Base-by-base conservation (phyloP, 148 eudicot genomes). In the Rhododendron henanense region DNA sequence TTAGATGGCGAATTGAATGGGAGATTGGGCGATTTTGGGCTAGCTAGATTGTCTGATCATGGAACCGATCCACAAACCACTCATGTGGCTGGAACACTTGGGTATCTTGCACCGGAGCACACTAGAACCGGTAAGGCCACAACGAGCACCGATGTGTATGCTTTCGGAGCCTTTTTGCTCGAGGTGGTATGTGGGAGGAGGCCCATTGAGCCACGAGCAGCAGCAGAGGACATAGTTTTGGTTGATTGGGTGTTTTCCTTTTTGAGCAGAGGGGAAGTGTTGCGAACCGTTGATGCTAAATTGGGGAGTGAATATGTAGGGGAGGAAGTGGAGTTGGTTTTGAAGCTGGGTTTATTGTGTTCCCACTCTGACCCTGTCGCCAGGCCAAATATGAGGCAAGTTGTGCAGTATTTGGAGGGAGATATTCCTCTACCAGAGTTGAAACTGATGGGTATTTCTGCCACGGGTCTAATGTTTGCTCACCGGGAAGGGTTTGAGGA, bases 261-360 rank as follows among this genome's bases (percentile, higher is more conserved):
- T 1, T 85, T 75, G 86, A 78, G n/a, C 33, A n/a, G 21, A 78
- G 82, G 82, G 2, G 75, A 85, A 0, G 28, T 85, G 78, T 11
- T 77, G 16, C 25, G 23, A 6, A 73, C 74, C 1, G 41, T 78
- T 77, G 86, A 85, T 85, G 39, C 37, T 0, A 85, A 85, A 2
- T 57, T 85, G 82, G 81, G 53, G 57, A 13, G 10, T 5, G 45
- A 85, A 1, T 85, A 55, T 85, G 82, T 77, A 16, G 73, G 7
- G 13, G 82, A 59, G n/a, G 55, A 85, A 85, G 86, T 59, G 51
- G 86, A 85, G 74, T 78, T 92, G 76, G 90, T 78, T 0, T 75
- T 92, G 88, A 91, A 89, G 79, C 67, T 90, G 10, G 94, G 91
- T 10, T 78, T 92, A 86, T 44, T 90, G 2, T 92, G 92, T 67